A percentile compares a stretch with the other conserved stretches of the same genome.
These are phyloP conservation scores for Cairneyella variabilis DNA, from an alignment of 495 filamentous ascomycete genomes.

Conservation along the genomic window DNA sequence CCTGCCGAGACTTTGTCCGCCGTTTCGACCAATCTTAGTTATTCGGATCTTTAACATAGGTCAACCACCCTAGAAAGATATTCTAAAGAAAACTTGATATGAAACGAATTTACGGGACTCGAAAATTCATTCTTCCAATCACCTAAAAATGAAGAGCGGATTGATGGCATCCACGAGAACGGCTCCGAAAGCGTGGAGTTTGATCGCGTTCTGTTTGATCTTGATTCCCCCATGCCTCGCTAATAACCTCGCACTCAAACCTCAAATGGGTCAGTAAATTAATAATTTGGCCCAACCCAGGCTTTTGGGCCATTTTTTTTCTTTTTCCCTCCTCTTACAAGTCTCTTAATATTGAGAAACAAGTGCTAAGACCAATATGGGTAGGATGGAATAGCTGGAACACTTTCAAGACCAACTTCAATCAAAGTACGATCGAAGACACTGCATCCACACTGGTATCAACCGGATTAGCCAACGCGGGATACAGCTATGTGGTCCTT, in stretches of 20 bases:
- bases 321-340: not conserved
- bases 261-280: constrained; percentile 1
- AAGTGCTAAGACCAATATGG: not conserved
- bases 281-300: not conserved
- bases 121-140: not conserved
- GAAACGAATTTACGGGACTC: not conserved
- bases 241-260: not conserved
- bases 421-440: constrained; percentile 38
- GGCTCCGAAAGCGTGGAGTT: not conserved
- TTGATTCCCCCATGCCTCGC: not conserved
- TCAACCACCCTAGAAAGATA: not conserved
- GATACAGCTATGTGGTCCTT: constrained; percentile 52
- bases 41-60: not conserved
- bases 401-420: constrained; percentile 30
- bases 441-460: constrained; percentile 43
- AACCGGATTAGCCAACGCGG: constrained; percentile 46
- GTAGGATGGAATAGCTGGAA: constrained; percentile 46
- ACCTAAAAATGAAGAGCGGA: not conserved
- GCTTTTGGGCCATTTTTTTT: not conserved
- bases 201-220: not conserved
- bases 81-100: not conserved
- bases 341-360: not conserved
- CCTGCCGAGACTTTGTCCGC: not conserved
- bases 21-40: not conserved
- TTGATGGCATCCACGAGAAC: not conserved